Evolutionary conservation across 352 stramenopile species (phyloP).

Genomic region (Phytophthora melonis): DNA sequence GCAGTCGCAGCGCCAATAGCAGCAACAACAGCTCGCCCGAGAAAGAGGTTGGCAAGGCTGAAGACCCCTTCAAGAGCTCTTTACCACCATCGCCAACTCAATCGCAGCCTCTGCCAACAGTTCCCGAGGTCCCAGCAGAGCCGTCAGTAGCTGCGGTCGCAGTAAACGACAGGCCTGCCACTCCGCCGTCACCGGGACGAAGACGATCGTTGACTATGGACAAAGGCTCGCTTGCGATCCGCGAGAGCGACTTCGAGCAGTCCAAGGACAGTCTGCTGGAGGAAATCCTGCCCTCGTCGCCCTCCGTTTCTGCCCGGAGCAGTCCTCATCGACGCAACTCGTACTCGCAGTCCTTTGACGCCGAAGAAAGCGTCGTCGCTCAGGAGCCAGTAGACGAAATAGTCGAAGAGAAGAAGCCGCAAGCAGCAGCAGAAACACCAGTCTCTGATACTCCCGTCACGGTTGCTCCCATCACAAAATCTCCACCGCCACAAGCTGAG

Average conservation of each 20-base stretch:
- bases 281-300: slow-evolving; percentile 56
- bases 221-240: slow-evolving; percentile 49
- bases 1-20: slow-evolving; percentile 16
- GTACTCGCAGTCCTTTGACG: slow-evolving; percentile 63
- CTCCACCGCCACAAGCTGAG: background rate
- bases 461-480: background rate
- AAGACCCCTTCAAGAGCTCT: slow-evolving; percentile 23
- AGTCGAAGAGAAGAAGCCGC: slow-evolving; percentile 4
- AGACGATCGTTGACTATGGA: slow-evolving; percentile 55
- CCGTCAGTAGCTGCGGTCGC: background rate
- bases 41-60: slow-evolving; percentile 23
- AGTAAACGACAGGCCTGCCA: background rate
- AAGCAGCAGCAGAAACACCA: background rate
- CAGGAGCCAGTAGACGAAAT: slow-evolving; percentile 4
- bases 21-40: slow-evolving; percentile 28
- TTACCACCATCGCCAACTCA: slow-evolving; percentile 19
- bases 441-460: too few species aligned
- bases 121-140: slow-evolving; percentile 18
- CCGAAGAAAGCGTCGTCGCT: slow-evolving; percentile 30
- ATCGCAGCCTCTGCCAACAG: slow-evolving; percentile 11
- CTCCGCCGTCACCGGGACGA: slow-evolving; percentile 37
- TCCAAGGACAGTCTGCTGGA: slow-evolving; percentile 76
- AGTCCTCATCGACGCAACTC: slow-evolving; percentile 48
- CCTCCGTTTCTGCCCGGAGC: slow-evolving; percentile 22
- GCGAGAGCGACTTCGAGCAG: slow-evolving; percentile 72